Evolutionary conservation across 192 early-diverging fungal genomes (phyloP).

Genomic region (Anaeromyces robustus): DNA sequence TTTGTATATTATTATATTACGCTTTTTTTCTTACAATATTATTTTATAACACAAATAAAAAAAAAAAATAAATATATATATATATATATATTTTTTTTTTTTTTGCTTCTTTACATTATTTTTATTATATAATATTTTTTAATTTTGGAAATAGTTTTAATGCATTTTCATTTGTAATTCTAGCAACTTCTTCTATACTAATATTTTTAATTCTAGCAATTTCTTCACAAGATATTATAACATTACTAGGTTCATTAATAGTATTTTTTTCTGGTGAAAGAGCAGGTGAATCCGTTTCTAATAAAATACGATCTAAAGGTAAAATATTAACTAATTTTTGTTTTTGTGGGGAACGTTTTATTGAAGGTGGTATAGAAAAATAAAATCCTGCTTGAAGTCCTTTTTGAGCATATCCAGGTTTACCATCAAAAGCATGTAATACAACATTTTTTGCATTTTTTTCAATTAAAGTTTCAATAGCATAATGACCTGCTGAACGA

Average conservation of each 20-base stretch:
- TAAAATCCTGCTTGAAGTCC: constrained; percentile 16
- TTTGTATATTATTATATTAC: no score
- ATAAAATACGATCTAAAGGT: constrained; percentile 25
- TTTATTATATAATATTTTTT: not conserved
- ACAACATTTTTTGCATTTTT: constrained; percentile 25
- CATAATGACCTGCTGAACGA: constrained; percentile 33
- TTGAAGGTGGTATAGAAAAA: constrained; percentile 38
- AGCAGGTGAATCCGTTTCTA: constrained; percentile 40
- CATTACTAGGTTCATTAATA: constrained; percentile 29
- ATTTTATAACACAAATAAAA: no score
- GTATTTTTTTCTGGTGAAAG: constrained; percentile 26
- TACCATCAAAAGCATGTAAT: constrained; percentile 39
- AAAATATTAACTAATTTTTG: constrained; percentile 22
- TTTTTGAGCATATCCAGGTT: constrained; percentile 18
- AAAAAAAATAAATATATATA: no score
- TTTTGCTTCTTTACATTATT: no score
- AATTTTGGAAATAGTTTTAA: constrained; percentile 10
- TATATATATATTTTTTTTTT: no score
- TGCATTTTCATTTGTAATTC: constrained; percentile 20
- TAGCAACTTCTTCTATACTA: constrained; percentile 9
- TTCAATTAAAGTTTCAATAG: constrained; percentile 25
- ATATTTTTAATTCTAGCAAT: constrained; percentile 26
- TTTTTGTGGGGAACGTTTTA: constrained; percentile 24
- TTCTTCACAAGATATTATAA: constrained; percentile 21
- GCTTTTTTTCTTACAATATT: no score